phyloP scores from a whole-genome alignment of 2,329 filamentous ascomycete species.

The Taxawa tesnikishii region DNA sequence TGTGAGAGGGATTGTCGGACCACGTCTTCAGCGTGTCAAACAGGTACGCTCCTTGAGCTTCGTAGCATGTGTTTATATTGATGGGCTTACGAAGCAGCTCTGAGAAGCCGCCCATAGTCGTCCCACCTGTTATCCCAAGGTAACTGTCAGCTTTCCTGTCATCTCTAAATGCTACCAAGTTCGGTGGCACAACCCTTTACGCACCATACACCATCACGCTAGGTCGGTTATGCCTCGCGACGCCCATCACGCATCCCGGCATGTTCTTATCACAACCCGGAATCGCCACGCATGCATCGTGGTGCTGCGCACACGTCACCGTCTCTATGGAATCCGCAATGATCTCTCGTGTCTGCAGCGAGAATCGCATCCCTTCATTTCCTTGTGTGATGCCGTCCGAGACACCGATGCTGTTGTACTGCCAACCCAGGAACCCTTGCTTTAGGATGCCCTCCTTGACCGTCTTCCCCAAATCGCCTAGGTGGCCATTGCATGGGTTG shows the following conservation, averaged over 20 bases:
- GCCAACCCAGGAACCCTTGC: slow-evolving; percentile 75
- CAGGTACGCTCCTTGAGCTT: too few relatives aligned
- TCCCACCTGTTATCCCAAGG: slow-evolving; percentile 83
- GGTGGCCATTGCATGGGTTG: slow-evolving; percentile 98
- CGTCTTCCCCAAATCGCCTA: slow-evolving; percentile 74
- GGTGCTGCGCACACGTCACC: slow-evolving; percentile 98
- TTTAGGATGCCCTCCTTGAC: slow-evolving; percentile 61
- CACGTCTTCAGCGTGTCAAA: too few relatives aligned
- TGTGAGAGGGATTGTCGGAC: slow-evolving; percentile 88
- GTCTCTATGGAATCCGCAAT: slow-evolving; percentile 98
- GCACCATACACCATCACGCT: slow-evolving; percentile 97
- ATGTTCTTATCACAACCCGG: slow-evolving; percentile 99
- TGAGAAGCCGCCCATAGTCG: too few relatives aligned
- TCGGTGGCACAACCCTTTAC: slow-evolving; percentile 68
- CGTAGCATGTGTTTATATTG: too few relatives aligned
- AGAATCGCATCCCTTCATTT: not conserved
- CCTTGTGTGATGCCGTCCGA: slow-evolving; percentile 65
- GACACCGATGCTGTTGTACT: slow-evolving; percentile 98
- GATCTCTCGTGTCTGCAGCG: slow-evolving; percentile 72
- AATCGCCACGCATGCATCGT: slow-evolving; percentile 92
- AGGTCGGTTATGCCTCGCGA: slow-evolving; percentile 87
- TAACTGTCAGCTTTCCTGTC: slow-evolving; percentile 95
- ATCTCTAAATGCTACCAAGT: slow-evolving; percentile 92
- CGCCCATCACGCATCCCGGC: slow-evolving; percentile 61
- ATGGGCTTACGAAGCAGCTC: too few relatives aligned